Evolutionary conservation across 306 rosid species (phyloP), one percentile per base, ranked within the genome.

Genomic region (Rosa chinensis): DNA sequence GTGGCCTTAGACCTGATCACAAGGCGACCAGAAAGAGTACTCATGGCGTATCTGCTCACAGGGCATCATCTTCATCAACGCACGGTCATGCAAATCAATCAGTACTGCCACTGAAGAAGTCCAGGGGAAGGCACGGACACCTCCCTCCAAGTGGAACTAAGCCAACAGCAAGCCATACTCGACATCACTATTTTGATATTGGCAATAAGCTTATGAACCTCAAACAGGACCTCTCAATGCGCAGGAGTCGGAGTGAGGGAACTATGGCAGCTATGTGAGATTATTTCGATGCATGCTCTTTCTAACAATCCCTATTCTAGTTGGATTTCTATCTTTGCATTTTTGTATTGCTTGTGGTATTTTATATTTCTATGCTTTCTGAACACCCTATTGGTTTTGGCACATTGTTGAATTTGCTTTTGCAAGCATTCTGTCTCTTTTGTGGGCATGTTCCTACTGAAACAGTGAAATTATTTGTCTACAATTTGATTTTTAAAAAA

Each of bases 201-300:
- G 85, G 85, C 61, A 78, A 62, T 85, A 88, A 78, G 84, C 78
- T 43, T 16, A 47, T 52, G 64, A 85, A 76, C 85, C 45, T 75
- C 16, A 66, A 39, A 32, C 73, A 82, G n/a, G 86, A 73, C 42
- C 67, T 53, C 58, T 74, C 85, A 5, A 92, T 95, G 76, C 93
- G 90, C 77, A 85, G 91, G 87, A 95, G 92, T 78, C 90, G 84
- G 78, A 92, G 99, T 44, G 97, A 88, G 84, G 97, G 94, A 53
- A 86, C 86, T 59, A 77, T 95, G 78, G 92, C 82, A 75, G 86
- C 83, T 79, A 23, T 87, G 45, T 94, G 93, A 92, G 86, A 39
- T 78, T 58, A 45, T 56, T 78, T 72, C 77, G 49, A 25, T 13
- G 64, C 48, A 17, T 32, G 42, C 71, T 37, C 58, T 53, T 78